Evolutionary conservation across 257 asterid species (phyloP).

Genomic region (Leonotis leonurus): DNA sequence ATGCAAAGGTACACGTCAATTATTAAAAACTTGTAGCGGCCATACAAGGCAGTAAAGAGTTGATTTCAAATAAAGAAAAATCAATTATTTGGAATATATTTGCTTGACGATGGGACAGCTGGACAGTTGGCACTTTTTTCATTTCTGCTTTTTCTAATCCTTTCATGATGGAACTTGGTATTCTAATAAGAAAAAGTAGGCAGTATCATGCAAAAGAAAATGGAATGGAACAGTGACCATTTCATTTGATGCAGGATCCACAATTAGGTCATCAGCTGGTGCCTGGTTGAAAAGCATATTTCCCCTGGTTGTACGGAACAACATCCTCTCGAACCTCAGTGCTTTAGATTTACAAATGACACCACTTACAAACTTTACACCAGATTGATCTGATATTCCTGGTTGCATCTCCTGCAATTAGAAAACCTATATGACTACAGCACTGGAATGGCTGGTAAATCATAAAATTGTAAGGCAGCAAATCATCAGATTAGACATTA

Average conservation of each 20-base stretch:
- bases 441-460: constrained; percentile 10
- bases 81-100: background rate
- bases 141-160: background rate
- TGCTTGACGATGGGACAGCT: background rate
- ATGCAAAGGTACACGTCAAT: constrained; percentile 18
- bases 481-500: constrained; percentile 19
- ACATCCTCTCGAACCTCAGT: constrained; percentile 86
- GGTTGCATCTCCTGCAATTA: constrained; percentile 75
- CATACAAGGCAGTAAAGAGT: background rate
- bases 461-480: constrained; percentile 13
- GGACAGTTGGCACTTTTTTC: background rate
- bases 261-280: constrained; percentile 68
- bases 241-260: constrained; percentile 84
- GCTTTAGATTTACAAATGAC: constrained; percentile 80
- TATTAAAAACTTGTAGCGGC: background rate
- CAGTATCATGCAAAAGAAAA: background rate
- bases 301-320: constrained; percentile 98
- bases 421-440: constrained; percentile 14
- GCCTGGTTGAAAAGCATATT: constrained; percentile 95
- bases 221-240: constrained; percentile 37
- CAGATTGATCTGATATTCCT: constrained; percentile 77
- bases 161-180: background rate
- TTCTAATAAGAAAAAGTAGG: background rate
- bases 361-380: constrained; percentile 92
- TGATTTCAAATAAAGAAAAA: background rate